Evolutionary conservation across 805 yeast species (phyloP).

Genomic region (Vanderwaltozyma verrucispora): DNA sequence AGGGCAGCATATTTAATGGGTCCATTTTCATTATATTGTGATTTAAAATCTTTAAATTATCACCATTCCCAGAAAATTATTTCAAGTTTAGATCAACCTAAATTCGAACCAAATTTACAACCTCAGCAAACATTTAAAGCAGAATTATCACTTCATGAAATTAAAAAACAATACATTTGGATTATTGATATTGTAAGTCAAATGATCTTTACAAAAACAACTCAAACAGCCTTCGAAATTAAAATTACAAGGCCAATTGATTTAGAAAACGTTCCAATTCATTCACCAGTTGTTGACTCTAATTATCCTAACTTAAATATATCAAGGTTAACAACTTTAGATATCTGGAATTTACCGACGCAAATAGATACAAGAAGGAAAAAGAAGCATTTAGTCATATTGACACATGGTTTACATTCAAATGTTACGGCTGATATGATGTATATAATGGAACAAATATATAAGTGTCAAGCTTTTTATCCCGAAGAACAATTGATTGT

Average conservation of each 20-base stretch:
- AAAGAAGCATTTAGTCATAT: constrained; percentile 49
- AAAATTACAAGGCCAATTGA: constrained; percentile 21
- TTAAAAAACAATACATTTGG: constrained; percentile 54
- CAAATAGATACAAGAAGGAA: constrained; percentile 21
- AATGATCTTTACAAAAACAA: constrained; percentile 52
- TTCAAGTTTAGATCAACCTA: constrained; percentile 70
- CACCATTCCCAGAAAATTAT: constrained; percentile 40
- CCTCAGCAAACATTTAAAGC: constrained; percentile 56
- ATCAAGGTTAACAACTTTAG: constrained; percentile 44
- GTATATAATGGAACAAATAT: constrained; percentile 61
- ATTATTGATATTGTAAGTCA: constrained; percentile 62
- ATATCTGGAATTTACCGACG: constrained; percentile 60
- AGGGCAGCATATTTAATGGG: constrained; percentile 71
- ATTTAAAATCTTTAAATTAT: constrained; percentile 48
- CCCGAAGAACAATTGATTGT: constrained; percentile 42
- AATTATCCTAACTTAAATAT: constrained; percentile 37
- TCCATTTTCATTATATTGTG: constrained; percentile 66
- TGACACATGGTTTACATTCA: constrained; percentile 74
- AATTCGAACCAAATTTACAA: constrained; percentile 57
- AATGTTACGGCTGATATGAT: constrained; percentile 68
- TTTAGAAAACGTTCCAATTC: background rate
- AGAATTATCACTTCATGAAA: constrained; percentile 54
- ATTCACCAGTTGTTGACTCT: background rate
- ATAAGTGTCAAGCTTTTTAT: constrained; percentile 31
- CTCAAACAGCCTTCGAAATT: constrained; percentile 55